Conservation (phyloP, 805 yeast genomes). For the Lipomyces japonicus region DNA sequence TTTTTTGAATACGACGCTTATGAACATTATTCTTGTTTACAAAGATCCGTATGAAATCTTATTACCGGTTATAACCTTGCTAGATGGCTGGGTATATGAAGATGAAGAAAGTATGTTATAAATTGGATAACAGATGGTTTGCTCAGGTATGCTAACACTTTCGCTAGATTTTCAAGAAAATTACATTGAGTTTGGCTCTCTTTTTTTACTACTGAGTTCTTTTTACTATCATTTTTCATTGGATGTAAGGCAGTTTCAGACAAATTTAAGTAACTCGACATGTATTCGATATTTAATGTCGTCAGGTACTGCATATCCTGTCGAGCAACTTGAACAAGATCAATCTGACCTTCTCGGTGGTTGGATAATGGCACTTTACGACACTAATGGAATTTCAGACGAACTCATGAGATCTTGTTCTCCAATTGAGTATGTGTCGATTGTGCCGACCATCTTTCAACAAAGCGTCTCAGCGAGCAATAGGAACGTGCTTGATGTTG, state of each 20-base stretch:
- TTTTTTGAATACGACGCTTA: slow-evolving; percentile 42
- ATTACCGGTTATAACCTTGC: slow-evolving; percentile 47
- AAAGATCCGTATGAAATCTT: slow-evolving; percentile 45
- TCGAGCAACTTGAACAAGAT: slow-evolving; percentile 26
- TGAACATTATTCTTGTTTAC: slow-evolving; percentile 46
- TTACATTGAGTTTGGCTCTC: slow-evolving; percentile 64
- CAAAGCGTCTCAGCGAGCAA: slow-evolving; percentile 65
- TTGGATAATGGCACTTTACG: slow-evolving; percentile 80
- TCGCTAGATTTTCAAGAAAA: slow-evolving; percentile 55
- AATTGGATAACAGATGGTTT: neutral
- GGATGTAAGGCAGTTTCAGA: slow-evolving; percentile 25
- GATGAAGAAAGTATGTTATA: slow-evolving; percentile 46
- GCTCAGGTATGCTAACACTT: neutral
- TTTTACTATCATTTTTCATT: slow-evolving; percentile 41
- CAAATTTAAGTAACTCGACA: slow-evolving; percentile 10
- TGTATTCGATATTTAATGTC: slow-evolving; percentile 14
- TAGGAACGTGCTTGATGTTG: slow-evolving; percentile 52
- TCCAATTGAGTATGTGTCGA: slow-evolving; percentile 60
- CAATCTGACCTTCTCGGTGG: slow-evolving; percentile 45
- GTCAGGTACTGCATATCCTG: slow-evolving; percentile 26
- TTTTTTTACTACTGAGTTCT: slow-evolving; percentile 47
- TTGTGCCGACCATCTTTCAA: slow-evolving; percentile 70
- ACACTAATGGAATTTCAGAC: slow-evolving; percentile 80
- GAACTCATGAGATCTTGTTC: slow-evolving; percentile 62
- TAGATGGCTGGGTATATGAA: slow-evolving; percentile 50